Percentiles rank a stretch among this genome's conserved stretches.
These are phyloP conservation scores for Clavariopsis aquatica DNA, from an alignment of 495 filamentous ascomycete species.

Conservation along the genomic window DNA sequence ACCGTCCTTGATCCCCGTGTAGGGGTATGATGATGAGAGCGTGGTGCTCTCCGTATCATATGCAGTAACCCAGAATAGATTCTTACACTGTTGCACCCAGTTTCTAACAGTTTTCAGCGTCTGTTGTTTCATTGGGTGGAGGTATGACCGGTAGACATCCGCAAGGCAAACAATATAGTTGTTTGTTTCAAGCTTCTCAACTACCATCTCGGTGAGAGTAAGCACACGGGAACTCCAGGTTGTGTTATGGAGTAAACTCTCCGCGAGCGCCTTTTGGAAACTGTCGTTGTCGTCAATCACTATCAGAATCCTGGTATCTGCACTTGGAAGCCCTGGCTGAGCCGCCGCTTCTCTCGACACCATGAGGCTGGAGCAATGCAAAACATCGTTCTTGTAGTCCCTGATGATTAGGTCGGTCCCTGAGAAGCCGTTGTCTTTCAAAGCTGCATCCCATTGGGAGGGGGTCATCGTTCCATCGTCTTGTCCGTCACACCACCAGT, in stretches of 20 bases:
- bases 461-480: background rate
- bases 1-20: background rate
- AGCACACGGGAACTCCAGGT: background rate
- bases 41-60: background rate
- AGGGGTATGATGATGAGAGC: background rate
- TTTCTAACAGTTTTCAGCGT: background rate
- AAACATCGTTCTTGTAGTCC: background rate
- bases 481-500: slow-evolving; percentile 21
- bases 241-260: background rate
- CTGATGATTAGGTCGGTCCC: background rate
- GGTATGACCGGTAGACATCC: background rate
- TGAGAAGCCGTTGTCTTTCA: background rate
- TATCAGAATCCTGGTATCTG: background rate
- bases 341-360: background rate
- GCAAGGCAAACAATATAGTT: slow-evolving; percentile 1
- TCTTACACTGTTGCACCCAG: slow-evolving; percentile 1
- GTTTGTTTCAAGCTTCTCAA: background rate
- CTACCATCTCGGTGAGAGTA: background rate
- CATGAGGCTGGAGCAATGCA: background rate
- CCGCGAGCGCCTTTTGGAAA: background rate
- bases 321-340: background rate
- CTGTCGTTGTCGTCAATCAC: background rate
- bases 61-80: slow-evolving; percentile 6
- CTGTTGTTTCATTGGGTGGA: background rate
- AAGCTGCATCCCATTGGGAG: slow-evolving; percentile 4